A percentile compares a stretch with the other conserved stretches of the same genome.
These are phyloP conservation scores for Glaciozyma martinii DNA, from an alignment of 768 basidiomycete genomes.

Conservation along the genomic window DNA sequence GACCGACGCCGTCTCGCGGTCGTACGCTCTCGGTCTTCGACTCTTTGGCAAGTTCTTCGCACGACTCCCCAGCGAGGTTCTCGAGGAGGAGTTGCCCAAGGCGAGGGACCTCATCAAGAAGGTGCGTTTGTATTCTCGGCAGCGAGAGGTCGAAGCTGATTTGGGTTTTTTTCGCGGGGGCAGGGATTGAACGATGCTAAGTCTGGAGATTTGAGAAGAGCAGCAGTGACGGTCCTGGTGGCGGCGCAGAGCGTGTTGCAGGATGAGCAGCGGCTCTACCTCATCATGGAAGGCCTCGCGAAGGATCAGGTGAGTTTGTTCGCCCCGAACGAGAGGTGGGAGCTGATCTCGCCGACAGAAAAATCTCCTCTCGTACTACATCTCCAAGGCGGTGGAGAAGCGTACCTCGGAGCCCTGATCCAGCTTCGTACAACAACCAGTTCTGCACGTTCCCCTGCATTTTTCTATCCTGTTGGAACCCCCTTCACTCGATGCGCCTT, in stretches of 20 bases:
- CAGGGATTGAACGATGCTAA: conserved; percentile 27
- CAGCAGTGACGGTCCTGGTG: conserved; percentile 24
- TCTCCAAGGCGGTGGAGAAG: background rate
- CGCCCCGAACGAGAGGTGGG: background rate
- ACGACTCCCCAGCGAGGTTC: conserved; percentile 26
- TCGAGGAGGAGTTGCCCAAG: conserved; percentile 33
- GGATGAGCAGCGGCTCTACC: conserved; percentile 24
- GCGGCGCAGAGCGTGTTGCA: conserved; percentile 22
- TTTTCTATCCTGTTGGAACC: too few relatives aligned
- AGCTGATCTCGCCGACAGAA: background rate
- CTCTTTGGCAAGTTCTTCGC: conserved; percentile 25
- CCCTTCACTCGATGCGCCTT: too few relatives aligned
- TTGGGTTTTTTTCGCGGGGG: too few relatives aligned
- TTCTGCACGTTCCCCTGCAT: too few relatives aligned
- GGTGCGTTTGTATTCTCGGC: background rate
- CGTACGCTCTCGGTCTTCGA: conserved; percentile 29
- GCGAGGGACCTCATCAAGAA: conserved; percentile 18
- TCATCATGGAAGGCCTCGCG: conserved; percentile 22
- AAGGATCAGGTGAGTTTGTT: conserved; percentile 22
- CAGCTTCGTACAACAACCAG: too few relatives aligned
- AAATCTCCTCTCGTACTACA: conserved; percentile 18
- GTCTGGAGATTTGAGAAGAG: conserved; percentile 22
- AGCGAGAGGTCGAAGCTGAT: background rate
- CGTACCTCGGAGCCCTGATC: too few relatives aligned
- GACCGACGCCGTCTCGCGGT: background rate